phyloP scores from a whole-genome alignment of 306 rosid species.

The Cucumis sativus region DNA sequence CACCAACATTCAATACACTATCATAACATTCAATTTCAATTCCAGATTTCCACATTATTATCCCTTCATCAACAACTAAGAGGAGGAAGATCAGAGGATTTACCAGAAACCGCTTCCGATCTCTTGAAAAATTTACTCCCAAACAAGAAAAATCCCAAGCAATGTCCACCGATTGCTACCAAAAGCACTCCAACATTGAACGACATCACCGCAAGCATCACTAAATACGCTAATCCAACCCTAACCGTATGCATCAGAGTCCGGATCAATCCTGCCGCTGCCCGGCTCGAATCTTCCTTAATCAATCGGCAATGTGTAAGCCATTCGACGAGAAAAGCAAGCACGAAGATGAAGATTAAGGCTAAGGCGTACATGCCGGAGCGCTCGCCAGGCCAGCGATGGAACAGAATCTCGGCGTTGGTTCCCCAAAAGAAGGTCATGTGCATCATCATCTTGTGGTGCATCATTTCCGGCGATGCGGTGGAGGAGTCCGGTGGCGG shows the following conservation, averaged over 20 bases:
- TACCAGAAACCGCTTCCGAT: not conserved
- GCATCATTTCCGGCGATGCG: not conserved
- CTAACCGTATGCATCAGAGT: slow-evolving; percentile 38
- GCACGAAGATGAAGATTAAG: slow-evolving; percentile 33
- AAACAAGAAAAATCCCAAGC: slow-evolving; percentile 48
- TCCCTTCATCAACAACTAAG: slow-evolving; percentile 25
- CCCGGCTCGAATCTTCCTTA: slow-evolving; percentile 21
- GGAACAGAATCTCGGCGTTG: slow-evolving; percentile 39
- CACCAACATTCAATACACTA: not conserved
- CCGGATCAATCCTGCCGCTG: slow-evolving; percentile 33
- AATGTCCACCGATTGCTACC: slow-evolving; percentile 56
- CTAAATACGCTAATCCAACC: slow-evolving; percentile 50
- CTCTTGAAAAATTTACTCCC: slow-evolving; percentile 33
- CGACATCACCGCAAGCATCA: slow-evolving; percentile 85
- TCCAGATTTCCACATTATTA: not conserved
- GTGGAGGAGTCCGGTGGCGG: not conserved
- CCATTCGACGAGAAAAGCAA: slow-evolving; percentile 37
- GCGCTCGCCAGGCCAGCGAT: slow-evolving; percentile 48
- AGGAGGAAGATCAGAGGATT: slow-evolving; percentile 42
- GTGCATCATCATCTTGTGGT: slow-evolving; percentile 50
- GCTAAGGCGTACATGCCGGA: slow-evolving; percentile 49
- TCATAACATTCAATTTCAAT: not conserved
- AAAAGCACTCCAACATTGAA: slow-evolving; percentile 65
- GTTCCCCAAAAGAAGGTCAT: slow-evolving; percentile 90
- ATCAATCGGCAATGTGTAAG: slow-evolving; percentile 37